phyloP scores from a whole-genome alignment of 371 early-diverging fungal species.

The Saksenaea vasiformis region DNA sequence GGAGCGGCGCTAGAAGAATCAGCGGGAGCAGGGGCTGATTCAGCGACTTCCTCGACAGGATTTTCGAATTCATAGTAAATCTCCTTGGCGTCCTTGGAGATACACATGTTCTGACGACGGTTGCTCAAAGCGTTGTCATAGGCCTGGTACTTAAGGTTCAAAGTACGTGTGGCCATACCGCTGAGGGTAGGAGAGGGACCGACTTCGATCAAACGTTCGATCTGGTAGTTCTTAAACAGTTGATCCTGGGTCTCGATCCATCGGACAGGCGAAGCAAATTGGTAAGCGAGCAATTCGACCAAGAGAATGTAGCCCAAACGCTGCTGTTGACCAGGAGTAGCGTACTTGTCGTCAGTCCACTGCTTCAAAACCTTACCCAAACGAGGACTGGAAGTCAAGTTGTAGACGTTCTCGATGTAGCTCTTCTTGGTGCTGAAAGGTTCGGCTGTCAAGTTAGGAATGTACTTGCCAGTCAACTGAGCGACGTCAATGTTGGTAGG shows the following conservation, averaged over 20 bases:
- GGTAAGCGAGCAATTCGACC: slow-evolving; percentile 93
- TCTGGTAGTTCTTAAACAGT: slow-evolving; percentile 78
- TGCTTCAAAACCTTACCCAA: slow-evolving; percentile 78
- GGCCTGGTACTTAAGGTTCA: slow-evolving; percentile 95
- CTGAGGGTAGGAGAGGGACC: slow-evolving; percentile 90
- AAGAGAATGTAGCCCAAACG: slow-evolving; percentile 83
- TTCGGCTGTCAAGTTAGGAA: slow-evolving; percentile 94
- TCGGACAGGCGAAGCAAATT: slow-evolving; percentile 92
- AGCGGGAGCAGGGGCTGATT: slow-evolving; percentile 48
- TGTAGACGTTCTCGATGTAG: slow-evolving; percentile 81
- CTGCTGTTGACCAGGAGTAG: slow-evolving; percentile 80
- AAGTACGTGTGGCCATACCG: slow-evolving; percentile 93
- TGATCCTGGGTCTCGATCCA: slow-evolving; percentile 99
- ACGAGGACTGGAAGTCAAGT: slow-evolving; percentile 72
- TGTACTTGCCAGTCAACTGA: slow-evolving; percentile 81
- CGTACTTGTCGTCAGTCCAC: slow-evolving; percentile 77
- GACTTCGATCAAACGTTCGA: slow-evolving; percentile 90
- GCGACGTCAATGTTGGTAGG: slow-evolving; percentile 78
- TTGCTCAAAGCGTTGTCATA: slow-evolving; percentile 93
- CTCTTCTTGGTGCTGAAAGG: slow-evolving; percentile 82
- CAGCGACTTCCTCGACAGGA: slow-evolving; percentile 46
- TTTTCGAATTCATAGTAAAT: slow-evolving; percentile 91
- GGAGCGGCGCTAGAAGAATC: slow-evolving; percentile 50
- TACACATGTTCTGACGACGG: slow-evolving; percentile 86
- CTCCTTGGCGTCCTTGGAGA: slow-evolving; percentile 86